These are phyloP conservation scores for Lentinula sp. DNA, from an alignment of 768 basidiomycete genomes.

Conservation along the genomic window DNA sequence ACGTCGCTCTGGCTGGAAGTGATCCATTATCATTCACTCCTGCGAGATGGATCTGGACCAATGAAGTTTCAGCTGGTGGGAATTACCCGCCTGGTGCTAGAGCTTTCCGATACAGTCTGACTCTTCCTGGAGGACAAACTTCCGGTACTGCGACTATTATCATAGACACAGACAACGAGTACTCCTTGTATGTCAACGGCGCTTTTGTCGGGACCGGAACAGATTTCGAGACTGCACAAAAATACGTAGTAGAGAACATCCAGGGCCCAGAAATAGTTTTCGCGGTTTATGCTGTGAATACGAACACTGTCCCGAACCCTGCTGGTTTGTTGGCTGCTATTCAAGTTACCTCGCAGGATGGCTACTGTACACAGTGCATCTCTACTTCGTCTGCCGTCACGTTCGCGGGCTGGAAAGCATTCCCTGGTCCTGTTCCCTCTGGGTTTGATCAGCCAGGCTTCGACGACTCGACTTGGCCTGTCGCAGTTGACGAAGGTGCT, in stretches of 20 bases:
- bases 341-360: neutral
- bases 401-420: neutral
- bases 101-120: slow-evolving; percentile 21
- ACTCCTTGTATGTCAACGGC: slow-evolving; percentile 22
- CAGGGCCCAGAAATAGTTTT: slow-evolving; percentile 1
- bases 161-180: slow-evolving; percentile 22
- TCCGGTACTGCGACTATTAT: slow-evolving; percentile 16
- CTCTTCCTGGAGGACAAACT: slow-evolving; percentile 16
- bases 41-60: slow-evolving; percentile 24
- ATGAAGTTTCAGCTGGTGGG: slow-evolving; percentile 5
- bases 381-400: neutral
- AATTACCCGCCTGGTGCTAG: slow-evolving; percentile 15
- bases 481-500: neutral
- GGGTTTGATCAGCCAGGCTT: slow-evolving; percentile 4
- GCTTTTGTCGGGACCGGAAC: slow-evolving; percentile 12
- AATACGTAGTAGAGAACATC: neutral
- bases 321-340: slow-evolving; percentile 7
- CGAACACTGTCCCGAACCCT: slow-evolving; percentile 1
- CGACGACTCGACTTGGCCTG: slow-evolving; percentile 7
- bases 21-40: slow-evolving; percentile 11
- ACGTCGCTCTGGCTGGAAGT: slow-evolving; percentile 14
- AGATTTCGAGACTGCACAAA: neutral
- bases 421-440: neutral
- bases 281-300: slow-evolving; percentile 2
- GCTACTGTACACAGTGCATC: neutral